These are phyloP conservation scores for Gossypium rotundifolium DNA, from an alignment of 345 rosid genomes.

Conservation along the genomic window DNA sequence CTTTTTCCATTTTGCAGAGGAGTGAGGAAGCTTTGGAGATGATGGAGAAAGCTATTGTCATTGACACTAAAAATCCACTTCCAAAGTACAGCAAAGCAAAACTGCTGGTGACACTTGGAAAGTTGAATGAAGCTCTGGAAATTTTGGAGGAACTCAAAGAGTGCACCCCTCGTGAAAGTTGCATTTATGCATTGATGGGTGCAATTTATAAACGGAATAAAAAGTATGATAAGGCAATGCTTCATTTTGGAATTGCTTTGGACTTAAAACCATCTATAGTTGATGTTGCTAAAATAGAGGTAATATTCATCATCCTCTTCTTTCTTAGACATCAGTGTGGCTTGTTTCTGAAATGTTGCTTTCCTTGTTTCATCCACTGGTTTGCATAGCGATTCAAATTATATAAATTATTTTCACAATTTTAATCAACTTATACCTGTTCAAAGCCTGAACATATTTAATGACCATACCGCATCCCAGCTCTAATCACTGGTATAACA, in stretches of 20 bases:
- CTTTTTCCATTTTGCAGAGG: constrained; percentile 44
- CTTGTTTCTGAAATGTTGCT: not conserved
- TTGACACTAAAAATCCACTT: constrained; percentile 77
- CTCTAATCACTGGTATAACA: not conserved
- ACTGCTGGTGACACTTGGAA: constrained; percentile 53
- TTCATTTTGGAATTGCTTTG: constrained; percentile 79
- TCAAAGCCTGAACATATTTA: not conserved
- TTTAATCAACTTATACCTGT: not conserved
- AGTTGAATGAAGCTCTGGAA: constrained; percentile 57
- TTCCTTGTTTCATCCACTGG: not conserved
- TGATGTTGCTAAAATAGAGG: constrained; percentile 78
- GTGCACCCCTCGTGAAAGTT: constrained; percentile 66
- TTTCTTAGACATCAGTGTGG: not conserved
- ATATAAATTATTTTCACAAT: not conserved
- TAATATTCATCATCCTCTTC: constrained; percentile 13
- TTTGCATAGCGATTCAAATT: not conserved
- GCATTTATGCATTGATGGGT: constrained; percentile 80
- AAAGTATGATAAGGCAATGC: constrained; percentile 71
- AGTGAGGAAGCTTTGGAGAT: constrained; percentile 70
- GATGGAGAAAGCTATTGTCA: constrained; percentile 74
- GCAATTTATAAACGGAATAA: constrained; percentile 53
- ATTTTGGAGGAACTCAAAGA: constrained; percentile 82
- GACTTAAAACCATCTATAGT: constrained; percentile 72
- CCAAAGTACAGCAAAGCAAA: constrained; percentile 89
- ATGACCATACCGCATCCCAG: not conserved